Evolutionary conservation across 2,329 filamentous ascomycete genomes (phyloP).

Genomic region (Volutella citrinella): DNA sequence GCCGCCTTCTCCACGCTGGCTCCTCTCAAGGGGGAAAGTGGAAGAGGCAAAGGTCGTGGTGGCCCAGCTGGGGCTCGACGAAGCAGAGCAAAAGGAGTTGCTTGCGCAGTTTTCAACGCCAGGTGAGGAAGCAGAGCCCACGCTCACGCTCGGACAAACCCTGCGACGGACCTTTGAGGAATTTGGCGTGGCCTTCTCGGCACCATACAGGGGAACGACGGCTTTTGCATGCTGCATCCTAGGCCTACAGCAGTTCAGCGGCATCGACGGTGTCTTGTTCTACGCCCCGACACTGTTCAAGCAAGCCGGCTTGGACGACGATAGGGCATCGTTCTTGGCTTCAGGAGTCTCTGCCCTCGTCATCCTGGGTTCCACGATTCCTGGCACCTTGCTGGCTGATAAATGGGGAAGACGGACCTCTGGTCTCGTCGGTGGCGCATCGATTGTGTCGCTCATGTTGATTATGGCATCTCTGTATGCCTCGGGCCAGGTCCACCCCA

Average conservation of each 20-base stretch:
- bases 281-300: conserved; percentile 60
- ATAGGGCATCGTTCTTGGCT: conserved; percentile 53
- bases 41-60: conserved; percentile 41
- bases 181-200: conserved; percentile 32
- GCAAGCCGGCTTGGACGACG: conserved; percentile 54
- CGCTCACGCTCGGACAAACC: conserved; percentile 26
- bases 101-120: conserved; percentile 14
- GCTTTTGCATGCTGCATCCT: conserved; percentile 55
- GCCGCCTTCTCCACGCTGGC: conserved; percentile 55
- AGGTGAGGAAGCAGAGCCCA: conserved; percentile 21
- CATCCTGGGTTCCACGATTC: conserved; percentile 53
- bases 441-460: conserved; percentile 49
- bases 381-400: conserved; percentile 53
- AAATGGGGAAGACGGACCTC: conserved; percentile 53
- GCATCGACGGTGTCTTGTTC: conserved; percentile 61
- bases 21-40: conserved; percentile 40
- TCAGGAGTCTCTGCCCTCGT: conserved; percentile 57
- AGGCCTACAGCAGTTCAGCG: conserved; percentile 56
- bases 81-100: conserved; percentile 41
- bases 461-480: conserved; percentile 53
- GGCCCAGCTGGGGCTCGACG: conserved; percentile 40
- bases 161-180: conserved; percentile 27
- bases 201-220: conserved; percentile 42
- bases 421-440: conserved; percentile 49
- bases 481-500: conserved; percentile 33